Evolutionary conservation across 139 green algal species (phyloP), one percentile per base, ranked within the genome.

Genomic region (Tetraselmis striata): DNA sequence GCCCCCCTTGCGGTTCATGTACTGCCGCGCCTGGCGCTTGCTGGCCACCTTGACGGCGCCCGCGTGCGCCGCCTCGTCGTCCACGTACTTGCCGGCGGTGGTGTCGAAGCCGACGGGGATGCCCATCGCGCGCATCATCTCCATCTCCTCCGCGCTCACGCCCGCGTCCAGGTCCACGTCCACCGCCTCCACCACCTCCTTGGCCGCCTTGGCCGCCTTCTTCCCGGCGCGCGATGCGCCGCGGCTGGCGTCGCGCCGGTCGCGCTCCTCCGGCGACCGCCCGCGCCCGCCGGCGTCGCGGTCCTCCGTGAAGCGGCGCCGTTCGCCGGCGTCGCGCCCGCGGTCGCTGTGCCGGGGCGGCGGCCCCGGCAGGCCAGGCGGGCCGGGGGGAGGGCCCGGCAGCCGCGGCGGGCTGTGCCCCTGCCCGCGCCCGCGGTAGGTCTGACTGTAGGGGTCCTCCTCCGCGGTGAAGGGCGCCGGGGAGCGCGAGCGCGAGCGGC

Each of bases 1-100:
- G 1, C 95, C 95, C 2, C 95, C 95, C 84, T 90, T 86, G 1
- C 95, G 81, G 87, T 98, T 98, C 95, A 98, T 98, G 87, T 95
- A 98, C 89, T 98, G 95, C 30, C 95, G 83, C 0, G 91, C 95
- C 2, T 85, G 82, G 0, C 95, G 89, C 32, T 84, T 95, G 45
- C 89, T 91, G 83, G 93, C 95, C 28, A 90, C 85, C 59, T 94
- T 91, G 23, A 94, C 83, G 18, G 83, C 92, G 0, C 92, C 90
- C 23, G 82, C 81, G 82, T 96, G 96, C n/a, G 86, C 81, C 0
- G 78, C 67, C 0, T 90, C 85, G 76, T 98, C 95, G 0, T 95
- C 90, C 18, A 96, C 85, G 30, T 96, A 80, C 87, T 92, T 94
- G 25, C 92, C 93, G 30, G 93, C 83, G 0, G 93, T 96, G 31